A percentile compares a stretch with the other conserved stretches of the same genome.
These are phyloP conservation scores for Hyparrhenia diplandra DNA, from an alignment of 176 grass and related monocot species.

Conservation along the genomic window DNA sequence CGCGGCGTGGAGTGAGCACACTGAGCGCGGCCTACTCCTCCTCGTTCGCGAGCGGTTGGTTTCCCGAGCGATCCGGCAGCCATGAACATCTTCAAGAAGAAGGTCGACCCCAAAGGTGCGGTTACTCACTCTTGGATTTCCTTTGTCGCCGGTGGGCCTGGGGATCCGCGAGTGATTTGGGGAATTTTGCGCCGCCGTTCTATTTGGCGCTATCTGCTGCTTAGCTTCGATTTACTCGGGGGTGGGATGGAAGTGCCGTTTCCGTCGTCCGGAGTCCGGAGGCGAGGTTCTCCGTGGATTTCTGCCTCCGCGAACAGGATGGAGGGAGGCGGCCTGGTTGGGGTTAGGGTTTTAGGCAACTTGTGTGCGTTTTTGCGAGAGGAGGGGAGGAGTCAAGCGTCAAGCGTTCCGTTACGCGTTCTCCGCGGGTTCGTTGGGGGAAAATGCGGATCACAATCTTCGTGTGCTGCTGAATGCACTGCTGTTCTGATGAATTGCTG, in stretches of 20 bases:
- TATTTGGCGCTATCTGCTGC: not conserved
- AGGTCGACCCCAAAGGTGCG: slow-evolving; percentile 85
- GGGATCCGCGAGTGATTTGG: not conserved
- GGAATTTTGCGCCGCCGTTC: not conserved
- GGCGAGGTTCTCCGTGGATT: slow-evolving; percentile 19
- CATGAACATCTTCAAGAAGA: slow-evolving; percentile 99
- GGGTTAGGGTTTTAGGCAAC: slow-evolving; percentile 23
- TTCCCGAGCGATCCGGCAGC: slow-evolving; percentile 12
- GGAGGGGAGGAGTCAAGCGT: not conserved
- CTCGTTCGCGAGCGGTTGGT: not conserved
- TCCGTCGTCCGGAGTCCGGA: not conserved
- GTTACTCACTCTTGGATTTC: slow-evolving; percentile 11
- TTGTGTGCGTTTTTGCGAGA: not conserved
- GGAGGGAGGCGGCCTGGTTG: not conserved
- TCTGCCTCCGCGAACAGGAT: not conserved
- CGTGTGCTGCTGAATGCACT: not conserved
- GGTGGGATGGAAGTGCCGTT: not conserved
- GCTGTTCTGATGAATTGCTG: not conserved
- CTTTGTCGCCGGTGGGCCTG: not conserved
- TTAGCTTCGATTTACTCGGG: not conserved
- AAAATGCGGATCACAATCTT: not conserved
- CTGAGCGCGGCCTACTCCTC: not conserved
- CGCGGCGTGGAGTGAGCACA: not conserved
- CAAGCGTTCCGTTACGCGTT: not conserved
- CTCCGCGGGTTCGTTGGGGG: not conserved